Base-by-base conservation (phyloP, 202 grass and related monocot genomes). In the Sporobolus alterniflorus region DNA sequence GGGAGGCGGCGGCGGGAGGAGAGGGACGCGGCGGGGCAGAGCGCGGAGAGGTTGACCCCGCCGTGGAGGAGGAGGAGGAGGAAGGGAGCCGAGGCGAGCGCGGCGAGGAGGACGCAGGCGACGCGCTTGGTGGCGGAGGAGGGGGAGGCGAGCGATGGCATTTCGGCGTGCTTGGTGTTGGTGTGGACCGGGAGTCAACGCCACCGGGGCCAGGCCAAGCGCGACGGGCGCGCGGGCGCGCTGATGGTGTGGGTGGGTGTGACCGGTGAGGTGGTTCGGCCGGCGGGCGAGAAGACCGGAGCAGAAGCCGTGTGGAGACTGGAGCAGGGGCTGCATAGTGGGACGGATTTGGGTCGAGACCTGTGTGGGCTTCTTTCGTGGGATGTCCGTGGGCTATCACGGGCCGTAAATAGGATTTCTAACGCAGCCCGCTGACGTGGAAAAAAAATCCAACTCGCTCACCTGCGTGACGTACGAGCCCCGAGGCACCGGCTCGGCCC, bases 61-160 rank as follows among this genome's bases (percentile, higher is more conserved):
- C 85, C 74, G 48, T 69, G 11, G 14, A 84, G 49, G 79, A 86
- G 69, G 24, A 83, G 54, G 31, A 90, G 92, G 1, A 94, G 33
- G 78, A 90, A 83, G 15, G 92, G 87, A 0, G 84, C 77, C 54
- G 78, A 75, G 42, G 81, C 89, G 67, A 89, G 87, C 32, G 85
- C 82, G 28, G 86, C 78, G 65, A 88, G 76, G 80, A 94, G 79
- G 80, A 89, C 71, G 83, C 87, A 91, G 47, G 79, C 46, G 24
- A 74, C 41, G 72, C 86, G 69, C 71, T 74, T 85, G 34, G 70
- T 69, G 65, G 77, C 47, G 71, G 71, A 50, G 41, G 77, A 11
- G 51, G 71, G 62, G 87, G 73, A 46, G 43, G 73, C 72, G 31
- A 1, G 77, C 22, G 55, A 56, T n/a, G 76, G 57, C 83, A 85